Conservation (phyloP, 495 filamentous ascomycete species). For the Penicillium lividum region DNA sequence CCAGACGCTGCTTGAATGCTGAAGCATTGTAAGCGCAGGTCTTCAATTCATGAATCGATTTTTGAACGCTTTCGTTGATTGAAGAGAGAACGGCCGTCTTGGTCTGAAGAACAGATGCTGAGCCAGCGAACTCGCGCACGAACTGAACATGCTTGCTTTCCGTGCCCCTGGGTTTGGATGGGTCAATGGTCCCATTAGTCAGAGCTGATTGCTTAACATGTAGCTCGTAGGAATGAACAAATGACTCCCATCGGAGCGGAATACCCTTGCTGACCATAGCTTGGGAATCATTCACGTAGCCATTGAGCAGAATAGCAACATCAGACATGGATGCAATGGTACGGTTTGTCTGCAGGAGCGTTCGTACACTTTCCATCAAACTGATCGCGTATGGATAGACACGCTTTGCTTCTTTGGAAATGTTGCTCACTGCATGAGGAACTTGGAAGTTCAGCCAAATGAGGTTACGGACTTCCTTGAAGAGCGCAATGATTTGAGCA, state of each 20-base stretch:
- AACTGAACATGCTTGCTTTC: constrained; percentile 96
- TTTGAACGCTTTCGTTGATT: constrained; percentile 82
- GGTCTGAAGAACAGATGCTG: constrained; percentile 79
- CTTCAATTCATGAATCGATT: constrained; percentile 78
- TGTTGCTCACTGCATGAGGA: constrained; percentile 89
- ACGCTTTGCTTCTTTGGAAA: constrained; percentile 94
- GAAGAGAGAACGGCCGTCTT: constrained; percentile 77
- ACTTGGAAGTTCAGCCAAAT: constrained; percentile 91
- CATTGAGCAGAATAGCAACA: constrained; percentile 81
- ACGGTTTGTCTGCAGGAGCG: constrained; percentile 80
- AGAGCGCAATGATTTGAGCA: constrained; percentile 91
- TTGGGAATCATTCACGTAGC: constrained; percentile 88
- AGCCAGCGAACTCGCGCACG: constrained; percentile 84
- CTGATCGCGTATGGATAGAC: constrained; percentile 98
- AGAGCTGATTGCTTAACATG: constrained; percentile 73
- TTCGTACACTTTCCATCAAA: constrained; percentile 95
- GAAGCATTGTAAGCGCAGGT: constrained; percentile 76
- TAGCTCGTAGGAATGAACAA: constrained; percentile 93
- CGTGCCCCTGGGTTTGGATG: constrained; percentile 54
- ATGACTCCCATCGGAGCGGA: constrained; percentile 92
- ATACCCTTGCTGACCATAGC: constrained; percentile 79
- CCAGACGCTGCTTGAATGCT: constrained; percentile 76
- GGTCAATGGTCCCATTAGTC: constrained; percentile 59
- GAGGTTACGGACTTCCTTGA: constrained; percentile 98
- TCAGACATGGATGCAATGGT: constrained; percentile 80